phyloP scores from a whole-genome alignment of 306 rosid species.

The Luffa aegyptiaca region DNA sequence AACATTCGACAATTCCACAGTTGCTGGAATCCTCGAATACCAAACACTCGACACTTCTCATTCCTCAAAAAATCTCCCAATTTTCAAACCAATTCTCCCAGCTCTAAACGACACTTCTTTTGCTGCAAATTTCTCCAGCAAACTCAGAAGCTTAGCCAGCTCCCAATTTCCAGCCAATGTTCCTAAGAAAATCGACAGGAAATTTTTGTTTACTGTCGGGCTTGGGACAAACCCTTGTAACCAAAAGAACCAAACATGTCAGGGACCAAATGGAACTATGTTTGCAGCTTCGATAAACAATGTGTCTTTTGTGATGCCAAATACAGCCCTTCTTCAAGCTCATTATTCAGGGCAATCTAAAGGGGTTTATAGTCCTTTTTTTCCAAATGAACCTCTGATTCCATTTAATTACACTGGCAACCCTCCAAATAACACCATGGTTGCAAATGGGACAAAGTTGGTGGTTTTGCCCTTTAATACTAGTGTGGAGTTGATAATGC shows the following conservation, averaged over 20 bases:
- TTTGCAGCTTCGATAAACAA: not conserved
- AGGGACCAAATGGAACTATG: slow-evolving; percentile 1
- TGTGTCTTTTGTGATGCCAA: not conserved
- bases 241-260: not conserved
- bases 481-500: not conserved
- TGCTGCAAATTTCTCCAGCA: not conserved
- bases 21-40: not conserved
- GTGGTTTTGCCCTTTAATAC: slow-evolving; percentile 3
- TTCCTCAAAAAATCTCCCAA: not conserved
- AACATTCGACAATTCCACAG: not conserved
- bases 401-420: not conserved
- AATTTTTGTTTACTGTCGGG: not conserved
- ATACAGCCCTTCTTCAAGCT: not conserved
- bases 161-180: not conserved
- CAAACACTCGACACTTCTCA: not conserved
- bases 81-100: not conserved
- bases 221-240: slow-evolving; percentile 6
- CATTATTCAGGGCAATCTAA: not conserved
- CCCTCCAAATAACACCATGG: not conserved
- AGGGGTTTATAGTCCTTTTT: not conserved
- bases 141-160: not conserved
- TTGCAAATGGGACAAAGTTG: not conserved
- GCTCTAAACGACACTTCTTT: not conserved
- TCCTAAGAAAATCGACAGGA: not conserved
- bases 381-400: not conserved